Percentiles rank a stretch among this genome's conserved stretches.
Evolutionary conservation across 2,329 filamentous ascomycete genomes (phyloP).

Genomic region (Exophiala lecanii-corni): DNA sequence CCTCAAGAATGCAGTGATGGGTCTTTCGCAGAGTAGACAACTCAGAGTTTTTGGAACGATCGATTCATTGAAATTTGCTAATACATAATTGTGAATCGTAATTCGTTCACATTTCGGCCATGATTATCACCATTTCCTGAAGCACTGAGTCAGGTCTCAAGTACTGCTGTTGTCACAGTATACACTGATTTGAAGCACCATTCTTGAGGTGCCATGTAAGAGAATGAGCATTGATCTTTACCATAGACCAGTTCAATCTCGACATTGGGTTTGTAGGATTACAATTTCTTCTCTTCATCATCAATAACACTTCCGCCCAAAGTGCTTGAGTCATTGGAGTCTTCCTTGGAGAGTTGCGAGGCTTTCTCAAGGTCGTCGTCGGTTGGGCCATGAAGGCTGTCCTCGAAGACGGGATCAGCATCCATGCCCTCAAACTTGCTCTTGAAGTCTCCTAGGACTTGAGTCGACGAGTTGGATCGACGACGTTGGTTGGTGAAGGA

Average conservation of each 20-base stretch:
- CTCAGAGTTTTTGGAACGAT: not conserved
- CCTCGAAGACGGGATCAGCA: conserved; percentile 86
- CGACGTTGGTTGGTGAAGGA: conserved; percentile 81
- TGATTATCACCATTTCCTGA: not conserved
- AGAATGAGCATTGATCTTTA: conserved; percentile 8
- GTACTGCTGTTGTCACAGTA: conserved; percentile 14
- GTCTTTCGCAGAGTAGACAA: too few relatives aligned
- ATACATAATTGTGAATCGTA: conserved; percentile 13
- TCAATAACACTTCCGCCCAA: conserved; percentile 53
- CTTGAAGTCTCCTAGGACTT: conserved; percentile 75
- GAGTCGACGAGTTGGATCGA: conserved; percentile 83
- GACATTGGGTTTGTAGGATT: conserved; percentile 23
- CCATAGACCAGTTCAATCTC: conserved; percentile 7
- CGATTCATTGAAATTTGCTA: conserved; percentile 5
- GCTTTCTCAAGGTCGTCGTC: conserved; percentile 51
- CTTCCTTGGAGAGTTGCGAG: conserved; percentile 44
- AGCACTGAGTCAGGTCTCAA: not conserved
- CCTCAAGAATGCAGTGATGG: too few relatives aligned
- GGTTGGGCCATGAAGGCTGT: conserved; percentile 67
- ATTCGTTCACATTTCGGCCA: not conserved
- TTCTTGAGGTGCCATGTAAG: conserved; percentile 19
- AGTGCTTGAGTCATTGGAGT: conserved; percentile 52
- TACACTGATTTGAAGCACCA: conserved; percentile 18
- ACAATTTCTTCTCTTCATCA: conserved; percentile 48
- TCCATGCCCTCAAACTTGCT: conserved; percentile 95